phyloP scores from a whole-genome alignment of 1,284 basidiomycete species.

The Boletus sp. region DNA sequence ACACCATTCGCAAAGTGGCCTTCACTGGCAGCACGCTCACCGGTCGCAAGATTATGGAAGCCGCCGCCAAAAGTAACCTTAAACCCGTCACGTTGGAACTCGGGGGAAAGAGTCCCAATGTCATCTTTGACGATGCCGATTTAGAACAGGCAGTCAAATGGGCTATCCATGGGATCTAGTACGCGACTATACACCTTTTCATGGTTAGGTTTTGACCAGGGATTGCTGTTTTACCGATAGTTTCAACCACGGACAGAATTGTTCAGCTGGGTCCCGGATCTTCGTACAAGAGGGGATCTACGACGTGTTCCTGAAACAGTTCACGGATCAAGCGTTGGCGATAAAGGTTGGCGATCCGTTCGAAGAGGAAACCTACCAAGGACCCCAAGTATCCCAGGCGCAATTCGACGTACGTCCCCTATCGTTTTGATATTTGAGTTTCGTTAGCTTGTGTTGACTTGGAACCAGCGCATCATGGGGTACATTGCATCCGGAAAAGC shows the following conservation, averaged over 20 bases:
- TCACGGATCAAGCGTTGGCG: slow-evolving; percentile 51
- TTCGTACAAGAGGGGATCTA: slow-evolving; percentile 71
- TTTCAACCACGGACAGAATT: slow-evolving; percentile 70
- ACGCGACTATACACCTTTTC: background rate
- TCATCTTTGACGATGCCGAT: slow-evolving; percentile 57
- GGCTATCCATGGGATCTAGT: slow-evolving; percentile 68
- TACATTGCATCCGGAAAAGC: slow-evolving; percentile 19
- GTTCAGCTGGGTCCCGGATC: slow-evolving; percentile 70
- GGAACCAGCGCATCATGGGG: slow-evolving; percentile 17
- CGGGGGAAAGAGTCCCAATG: slow-evolving; percentile 73
- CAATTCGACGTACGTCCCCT: slow-evolving; percentile 43
- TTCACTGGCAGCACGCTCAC: slow-evolving; percentile 63
- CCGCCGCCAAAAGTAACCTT: slow-evolving; percentile 67
- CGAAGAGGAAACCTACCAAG: slow-evolving; percentile 63
- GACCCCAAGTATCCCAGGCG: slow-evolving; percentile 69
- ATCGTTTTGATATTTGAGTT: background rate
- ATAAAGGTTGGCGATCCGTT: slow-evolving; percentile 72
- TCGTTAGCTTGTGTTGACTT: background rate
- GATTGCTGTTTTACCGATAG: slow-evolving; percentile 41
- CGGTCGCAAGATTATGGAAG: slow-evolving; percentile 71
- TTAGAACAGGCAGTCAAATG: slow-evolving; percentile 65
- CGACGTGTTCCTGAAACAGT: slow-evolving; percentile 56
- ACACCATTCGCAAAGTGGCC: slow-evolving; percentile 51
- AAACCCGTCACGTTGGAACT: slow-evolving; percentile 76
- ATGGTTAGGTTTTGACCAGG: background rate